Percentiles rank a stretch among this genome's conserved stretches.
Conservation (phyloP, 805 yeast genomes). For the Henningerozyma blattae region DNA sequence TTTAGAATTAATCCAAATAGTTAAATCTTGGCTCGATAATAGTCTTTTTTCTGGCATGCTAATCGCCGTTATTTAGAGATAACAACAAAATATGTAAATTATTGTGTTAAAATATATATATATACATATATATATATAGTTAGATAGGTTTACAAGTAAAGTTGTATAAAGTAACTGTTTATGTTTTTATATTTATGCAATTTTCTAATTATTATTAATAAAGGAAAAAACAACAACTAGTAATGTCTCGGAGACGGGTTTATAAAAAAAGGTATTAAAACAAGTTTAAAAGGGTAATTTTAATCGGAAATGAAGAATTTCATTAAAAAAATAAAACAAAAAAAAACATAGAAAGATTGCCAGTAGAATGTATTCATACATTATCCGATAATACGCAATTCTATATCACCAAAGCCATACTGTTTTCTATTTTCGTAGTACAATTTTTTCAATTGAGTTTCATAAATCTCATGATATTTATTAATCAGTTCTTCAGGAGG, state of each 20-base stretch:
- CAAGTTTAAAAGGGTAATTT: too few species aligned
- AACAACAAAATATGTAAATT: too few species aligned
- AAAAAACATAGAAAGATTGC: background rate
- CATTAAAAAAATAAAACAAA: background rate
- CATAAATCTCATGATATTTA: slow-evolving; percentile 60
- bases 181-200: too few species aligned
- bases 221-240: too few species aligned
- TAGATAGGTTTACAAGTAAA: too few species aligned
- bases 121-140: too few species aligned
- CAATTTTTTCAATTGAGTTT: slow-evolving; percentile 46
- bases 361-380: too few species aligned
- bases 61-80: too few species aligned
- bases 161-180: too few species aligned
- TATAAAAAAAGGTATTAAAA: background rate
- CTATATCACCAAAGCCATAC: slow-evolving; percentile 25
- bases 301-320: background rate
- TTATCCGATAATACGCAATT: slow-evolving; percentile 19
- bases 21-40: slow-evolving; percentile 46
- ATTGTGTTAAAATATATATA: too few species aligned
- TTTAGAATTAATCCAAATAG: slow-evolving; percentile 40
- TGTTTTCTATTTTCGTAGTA: slow-evolving; percentile 55
- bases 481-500: slow-evolving; percentile 43
- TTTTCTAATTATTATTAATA: too few species aligned
- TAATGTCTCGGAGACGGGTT: background rate
- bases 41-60: slow-evolving; percentile 42